These are phyloP conservation scores for Melastoma candidum DNA, from an alignment of 441 rosid species.

Conservation along the genomic window DNA sequence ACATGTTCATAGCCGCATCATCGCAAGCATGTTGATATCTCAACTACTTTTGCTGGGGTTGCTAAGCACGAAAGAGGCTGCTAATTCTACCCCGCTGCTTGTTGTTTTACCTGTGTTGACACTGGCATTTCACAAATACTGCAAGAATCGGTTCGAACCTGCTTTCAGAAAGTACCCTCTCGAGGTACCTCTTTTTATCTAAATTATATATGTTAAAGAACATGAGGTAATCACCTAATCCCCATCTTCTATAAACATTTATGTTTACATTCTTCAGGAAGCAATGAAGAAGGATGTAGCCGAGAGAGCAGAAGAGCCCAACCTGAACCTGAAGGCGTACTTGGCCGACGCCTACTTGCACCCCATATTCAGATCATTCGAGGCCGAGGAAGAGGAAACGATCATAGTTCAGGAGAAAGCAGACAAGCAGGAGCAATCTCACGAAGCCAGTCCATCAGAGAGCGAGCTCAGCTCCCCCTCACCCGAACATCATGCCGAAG, in stretches of 20 bases:
- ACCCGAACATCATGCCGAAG: too few relatives aligned
- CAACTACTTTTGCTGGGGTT: constrained; percentile 82
- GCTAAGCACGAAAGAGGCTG: constrained; percentile 84
- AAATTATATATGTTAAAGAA: not conserved
- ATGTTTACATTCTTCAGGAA: constrained; percentile 37
- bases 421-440: constrained; percentile 26
- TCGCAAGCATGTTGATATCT: constrained; percentile 80
- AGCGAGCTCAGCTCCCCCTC: constrained; percentile 1
- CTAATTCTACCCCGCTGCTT: constrained; percentile 80
- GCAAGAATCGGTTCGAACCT: constrained; percentile 85
- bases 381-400: constrained; percentile 32
- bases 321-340: constrained; percentile 51
- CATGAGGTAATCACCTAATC: too few relatives aligned
- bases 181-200: constrained; percentile 37
- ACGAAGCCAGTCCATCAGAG: constrained; percentile 19
- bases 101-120: constrained; percentile 71
- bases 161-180: constrained; percentile 83
- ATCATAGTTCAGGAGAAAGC: constrained; percentile 35
- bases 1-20: constrained; percentile 77
- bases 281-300: constrained; percentile 76
- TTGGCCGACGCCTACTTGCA: constrained; percentile 87
- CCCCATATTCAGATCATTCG: constrained; percentile 73
- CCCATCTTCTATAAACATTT: too few relatives aligned
- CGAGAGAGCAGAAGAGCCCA: constrained; percentile 51
- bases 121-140: constrained; percentile 72